Percentiles rank a stretch among this genome's conserved stretches.
These are phyloP conservation scores for Sporopachydermia quercuum DNA, from an alignment of 805 yeast genomes.

Conservation along the genomic window DNA sequence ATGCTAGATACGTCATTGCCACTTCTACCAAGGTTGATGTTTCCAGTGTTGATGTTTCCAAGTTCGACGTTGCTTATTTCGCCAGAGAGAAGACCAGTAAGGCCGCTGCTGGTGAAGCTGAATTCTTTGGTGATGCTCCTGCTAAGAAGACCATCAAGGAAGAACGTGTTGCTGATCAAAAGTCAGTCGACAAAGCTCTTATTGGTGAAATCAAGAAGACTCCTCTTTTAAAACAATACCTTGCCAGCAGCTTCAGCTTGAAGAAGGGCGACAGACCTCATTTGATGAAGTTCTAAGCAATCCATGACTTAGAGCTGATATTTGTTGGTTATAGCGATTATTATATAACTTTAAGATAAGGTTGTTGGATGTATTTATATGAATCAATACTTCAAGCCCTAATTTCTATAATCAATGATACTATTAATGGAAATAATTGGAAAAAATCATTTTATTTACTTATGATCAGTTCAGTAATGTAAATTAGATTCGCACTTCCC, in stretches of 20 bases:
- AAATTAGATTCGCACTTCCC: no score
- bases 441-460: no score
- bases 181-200: conserved; percentile 83
- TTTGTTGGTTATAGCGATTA: neutral
- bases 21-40: conserved; percentile 87
- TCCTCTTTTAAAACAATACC: conserved; percentile 92
- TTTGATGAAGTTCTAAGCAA: conserved; percentile 79
- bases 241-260: conserved; percentile 89
- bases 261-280: conserved; percentile 98
- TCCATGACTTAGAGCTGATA: conserved; percentile 5
- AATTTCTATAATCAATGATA: no score
- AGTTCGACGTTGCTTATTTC: conserved; percentile 89
- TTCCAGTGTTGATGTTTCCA: conserved; percentile 68
- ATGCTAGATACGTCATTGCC: conserved; percentile 97
- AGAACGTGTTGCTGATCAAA: conserved; percentile 94
- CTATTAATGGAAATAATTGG: no score
- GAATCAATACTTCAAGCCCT: no score
- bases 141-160: conserved; percentile 82
- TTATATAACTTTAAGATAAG: no score
- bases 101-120: conserved; percentile 72
- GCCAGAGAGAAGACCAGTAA: conserved; percentile 88
- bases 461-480: no score
- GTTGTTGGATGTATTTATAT: no score
- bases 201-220: conserved; percentile 92
- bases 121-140: conserved; percentile 65